Base-by-base conservation (phyloP, 768 basidiomycete species). In the Hygrocybe coccinea region DNA sequence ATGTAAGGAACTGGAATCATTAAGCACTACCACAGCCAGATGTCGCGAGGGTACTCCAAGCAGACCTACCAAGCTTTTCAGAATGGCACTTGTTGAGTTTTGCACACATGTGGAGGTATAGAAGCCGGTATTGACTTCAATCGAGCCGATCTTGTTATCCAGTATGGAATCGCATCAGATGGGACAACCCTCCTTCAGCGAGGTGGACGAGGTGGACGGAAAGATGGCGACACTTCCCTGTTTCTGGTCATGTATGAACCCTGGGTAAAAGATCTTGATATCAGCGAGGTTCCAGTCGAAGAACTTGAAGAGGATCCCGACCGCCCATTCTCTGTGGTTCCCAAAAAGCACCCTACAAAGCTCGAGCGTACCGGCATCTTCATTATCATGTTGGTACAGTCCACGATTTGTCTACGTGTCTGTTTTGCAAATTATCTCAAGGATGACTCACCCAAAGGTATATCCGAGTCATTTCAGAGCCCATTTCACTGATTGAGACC, bases 21-120 rank as follows among this genome's bases (percentile, higher is more conserved):
- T 10, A 47, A 17, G 2, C 65, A 69, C 35, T 71, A 71, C 33
- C 63, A 72, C 33, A 56, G 58, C 14, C 39, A 45, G 1, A 70
- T 71, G 69, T 70, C 69, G 0, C 38, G 56, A 2, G 38, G 50
- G 8, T 72, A 69, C 34, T 56, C 69, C 1, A n/a, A 63, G 15
- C 10, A 56, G 5, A 60, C 56, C 0, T 67, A 66, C 29, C 22
- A 61, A 3, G 59, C 57, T 52, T 63, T 64, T 52, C 34, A 29
- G 3, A 45, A 63, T 29, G 60, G 64, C 0, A 10, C 0, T 0
- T 65, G 65, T 43, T 37, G 43, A 2, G 52, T 67, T 10, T 56
- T 65, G 17, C 50, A 57, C 22, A 53, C 63, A 0, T 65, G 61
- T 0, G 51, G 50, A 14, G 63, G 55, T 0, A 55, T 53, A 0